phyloP scores from a whole-genome alignment of 2,329 filamentous ascomycete genomes.

The Pseudogymnoascus sp. region DNA sequence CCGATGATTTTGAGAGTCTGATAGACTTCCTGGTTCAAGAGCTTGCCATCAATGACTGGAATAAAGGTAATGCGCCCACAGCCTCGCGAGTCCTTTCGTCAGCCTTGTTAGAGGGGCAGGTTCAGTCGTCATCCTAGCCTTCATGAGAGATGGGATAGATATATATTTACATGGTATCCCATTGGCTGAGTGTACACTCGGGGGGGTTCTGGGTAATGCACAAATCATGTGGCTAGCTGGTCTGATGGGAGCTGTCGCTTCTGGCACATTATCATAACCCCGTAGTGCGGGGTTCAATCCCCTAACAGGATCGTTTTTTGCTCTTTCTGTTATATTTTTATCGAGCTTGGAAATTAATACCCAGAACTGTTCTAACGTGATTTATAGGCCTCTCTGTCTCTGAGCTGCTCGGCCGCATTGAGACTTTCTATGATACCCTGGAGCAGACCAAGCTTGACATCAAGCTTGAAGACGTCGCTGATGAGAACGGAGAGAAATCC shows the following conservation, averaged over 20 bases:
- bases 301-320: neutral
- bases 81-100: neutral
- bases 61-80: conserved; percentile 9
- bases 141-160: neutral
- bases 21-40: conserved; percentile 6
- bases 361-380: neutral
- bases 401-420: conserved; percentile 4
- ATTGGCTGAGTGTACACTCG: neutral
- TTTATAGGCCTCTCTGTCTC: conserved; percentile 4
- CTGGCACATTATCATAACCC: conserved; percentile 1
- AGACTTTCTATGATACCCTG: conserved; percentile 1
- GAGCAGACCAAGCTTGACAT: neutral
- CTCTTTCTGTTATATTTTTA: conserved; percentile 1
- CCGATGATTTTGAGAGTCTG: conserved; percentile 1
- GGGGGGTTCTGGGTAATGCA: neutral
- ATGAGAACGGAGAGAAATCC: neutral
- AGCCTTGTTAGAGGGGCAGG: conserved; percentile 4
- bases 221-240: neutral
- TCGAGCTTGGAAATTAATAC: neutral
- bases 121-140: neutral
- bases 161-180: neutral
- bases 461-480: neutral
- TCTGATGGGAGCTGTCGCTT: conserved; percentile 1
- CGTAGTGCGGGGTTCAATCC: conserved; percentile 7
- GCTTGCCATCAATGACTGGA: conserved; percentile 10